phyloP scores from a whole-genome alignment of 345 rosid genomes.

The Aurinia saxatilis region DNA sequence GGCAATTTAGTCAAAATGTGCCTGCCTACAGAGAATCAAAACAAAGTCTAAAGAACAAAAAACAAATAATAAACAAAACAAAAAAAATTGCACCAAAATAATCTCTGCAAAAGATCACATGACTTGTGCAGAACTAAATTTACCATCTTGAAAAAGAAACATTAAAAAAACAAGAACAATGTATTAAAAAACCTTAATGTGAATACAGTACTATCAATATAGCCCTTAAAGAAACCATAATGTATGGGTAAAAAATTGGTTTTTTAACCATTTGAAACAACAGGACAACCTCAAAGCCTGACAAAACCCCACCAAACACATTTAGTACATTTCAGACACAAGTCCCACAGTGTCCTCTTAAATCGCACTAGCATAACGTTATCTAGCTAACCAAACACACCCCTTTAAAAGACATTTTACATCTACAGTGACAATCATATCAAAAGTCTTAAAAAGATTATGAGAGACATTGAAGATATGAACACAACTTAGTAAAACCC shows the following conservation, averaged over 20 bases:
- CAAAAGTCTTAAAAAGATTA: too few relatives aligned
- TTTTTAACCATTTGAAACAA: slow-evolving; percentile 18
- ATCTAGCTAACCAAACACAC: too few relatives aligned
- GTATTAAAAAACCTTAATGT: background rate
- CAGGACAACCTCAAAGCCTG: slow-evolving; percentile 25
- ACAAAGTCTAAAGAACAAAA: background rate
- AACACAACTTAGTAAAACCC: too few relatives aligned
- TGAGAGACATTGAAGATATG: too few relatives aligned
- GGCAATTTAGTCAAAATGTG: slow-evolving; percentile 30
- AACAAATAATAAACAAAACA: background rate
- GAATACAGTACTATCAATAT: too few relatives aligned
- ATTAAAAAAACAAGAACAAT: background rate
- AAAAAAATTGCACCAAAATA: slow-evolving; percentile 7
- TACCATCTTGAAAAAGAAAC: background rate
- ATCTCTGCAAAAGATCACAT: slow-evolving; percentile 22
- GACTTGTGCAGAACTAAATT: slow-evolving; percentile 10
- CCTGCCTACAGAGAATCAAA: slow-evolving; percentile 20
- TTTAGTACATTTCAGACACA: slow-evolving; percentile 24
- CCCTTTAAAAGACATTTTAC: too few relatives aligned
- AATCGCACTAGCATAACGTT: too few relatives aligned
- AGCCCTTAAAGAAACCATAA: slow-evolving; percentile 9
- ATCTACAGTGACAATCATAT: too few relatives aligned
- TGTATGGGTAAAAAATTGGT: slow-evolving; percentile 9
- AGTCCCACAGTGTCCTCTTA: slow-evolving; percentile 16
- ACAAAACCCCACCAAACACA: slow-evolving; percentile 29